phyloP scores from a whole-genome alignment of 768 basidiomycete genomes.

The Mycena kentingensis region DNA sequence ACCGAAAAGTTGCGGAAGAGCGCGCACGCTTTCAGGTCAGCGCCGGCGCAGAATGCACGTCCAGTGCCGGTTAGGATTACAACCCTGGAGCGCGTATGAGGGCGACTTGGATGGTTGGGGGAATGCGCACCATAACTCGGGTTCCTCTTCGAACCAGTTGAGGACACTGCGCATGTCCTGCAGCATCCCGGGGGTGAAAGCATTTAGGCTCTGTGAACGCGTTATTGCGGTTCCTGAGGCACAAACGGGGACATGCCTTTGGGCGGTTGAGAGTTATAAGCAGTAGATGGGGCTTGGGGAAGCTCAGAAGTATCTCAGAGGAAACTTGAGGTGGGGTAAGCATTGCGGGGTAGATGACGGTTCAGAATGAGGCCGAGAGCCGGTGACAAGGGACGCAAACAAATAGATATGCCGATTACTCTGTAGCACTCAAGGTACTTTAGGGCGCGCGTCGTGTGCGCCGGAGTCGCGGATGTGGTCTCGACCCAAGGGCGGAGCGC shows the following conservation, averaged over 20 bases:
- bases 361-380: too few species aligned
- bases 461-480: too few species aligned
- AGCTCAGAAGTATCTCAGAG: slow-evolving; percentile 24
- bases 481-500: too few species aligned
- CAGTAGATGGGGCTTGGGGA: slow-evolving; percentile 53
- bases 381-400: too few species aligned
- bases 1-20: slow-evolving; percentile 1
- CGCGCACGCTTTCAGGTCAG: slow-evolving; percentile 72
- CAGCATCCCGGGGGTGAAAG: slow-evolving; percentile 64
- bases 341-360: too few species aligned
- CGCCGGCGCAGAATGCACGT: slow-evolving; percentile 76
- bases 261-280: slow-evolving; percentile 70
- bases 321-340: slow-evolving; percentile 8
- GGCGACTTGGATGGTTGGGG: not conserved
- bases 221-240: too few species aligned
- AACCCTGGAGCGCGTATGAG: slow-evolving; percentile 51
- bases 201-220: too few species aligned
- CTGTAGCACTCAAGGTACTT: too few species aligned
- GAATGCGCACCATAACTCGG: slow-evolving; percentile 65
- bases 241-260: too few species aligned
- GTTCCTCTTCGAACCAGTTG: slow-evolving; percentile 75
- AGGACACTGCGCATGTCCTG: slow-evolving; percentile 53
- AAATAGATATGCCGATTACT: too few species aligned
- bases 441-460: too few species aligned
- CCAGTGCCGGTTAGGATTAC: slow-evolving; percentile 74